These are phyloP conservation scores for Apiosordaria backusii DNA, from an alignment of 495 filamentous ascomycete species.

Conservation along the genomic window DNA sequence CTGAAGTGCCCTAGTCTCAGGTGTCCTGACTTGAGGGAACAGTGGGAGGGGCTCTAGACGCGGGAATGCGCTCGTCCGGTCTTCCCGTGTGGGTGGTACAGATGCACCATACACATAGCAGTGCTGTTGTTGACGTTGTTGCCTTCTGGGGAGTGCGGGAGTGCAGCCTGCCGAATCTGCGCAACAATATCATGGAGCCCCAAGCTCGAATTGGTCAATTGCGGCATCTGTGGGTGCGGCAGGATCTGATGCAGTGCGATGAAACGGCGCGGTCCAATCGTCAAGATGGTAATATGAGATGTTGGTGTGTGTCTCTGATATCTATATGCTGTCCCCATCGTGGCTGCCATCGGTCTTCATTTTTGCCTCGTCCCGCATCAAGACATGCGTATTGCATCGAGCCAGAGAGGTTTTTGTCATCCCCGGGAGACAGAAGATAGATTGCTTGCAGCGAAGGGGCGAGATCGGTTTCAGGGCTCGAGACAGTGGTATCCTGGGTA, in stretches of 20 bases:
- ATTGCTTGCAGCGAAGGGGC: neutral
- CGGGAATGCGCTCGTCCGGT: neutral
- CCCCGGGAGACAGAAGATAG: neutral
- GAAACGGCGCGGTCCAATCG: neutral
- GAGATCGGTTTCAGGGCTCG: neutral
- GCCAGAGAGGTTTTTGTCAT: neutral
- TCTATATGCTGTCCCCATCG: neutral
- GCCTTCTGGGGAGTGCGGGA: neutral
- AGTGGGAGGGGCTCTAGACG: neutral
- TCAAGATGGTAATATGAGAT: neutral
- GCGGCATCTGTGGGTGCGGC: slow-evolving; percentile 5
- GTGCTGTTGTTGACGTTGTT: neutral
- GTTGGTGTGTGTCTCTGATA: neutral
- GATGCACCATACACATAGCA: neutral
- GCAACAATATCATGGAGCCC: neutral
- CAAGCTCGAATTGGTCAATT: neutral
- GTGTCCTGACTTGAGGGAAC: neutral
- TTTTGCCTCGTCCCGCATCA: neutral
- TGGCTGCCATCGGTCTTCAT: neutral
- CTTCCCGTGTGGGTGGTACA: neutral
- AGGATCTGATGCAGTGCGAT: slow-evolving; percentile 19
- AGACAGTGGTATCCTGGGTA: neutral
- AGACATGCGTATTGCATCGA: neutral
- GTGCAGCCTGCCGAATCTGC: too few relatives aligned
- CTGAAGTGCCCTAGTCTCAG: slow-evolving; percentile 7